Evolutionary conservation across 495 filamentous ascomycete species (phyloP).

Genomic region (Jackrogersella multiformis): DNA sequence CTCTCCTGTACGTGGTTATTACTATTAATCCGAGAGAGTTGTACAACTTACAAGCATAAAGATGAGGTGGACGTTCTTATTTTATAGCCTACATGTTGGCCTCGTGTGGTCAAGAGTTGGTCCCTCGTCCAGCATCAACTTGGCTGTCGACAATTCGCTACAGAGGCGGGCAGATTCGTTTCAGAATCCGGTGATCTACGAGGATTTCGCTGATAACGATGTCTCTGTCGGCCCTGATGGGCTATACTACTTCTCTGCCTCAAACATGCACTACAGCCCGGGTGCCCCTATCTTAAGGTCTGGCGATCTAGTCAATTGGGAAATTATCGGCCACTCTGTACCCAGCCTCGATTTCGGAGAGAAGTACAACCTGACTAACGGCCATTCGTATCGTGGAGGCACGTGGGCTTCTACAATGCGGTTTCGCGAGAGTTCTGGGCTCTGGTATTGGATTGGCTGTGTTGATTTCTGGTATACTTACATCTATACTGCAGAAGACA

Average conservation of each 20-base stretch:
- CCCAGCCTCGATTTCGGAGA: conserved; percentile 59
- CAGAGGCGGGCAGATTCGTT: conserved; percentile 29
- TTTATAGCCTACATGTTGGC: background rate
- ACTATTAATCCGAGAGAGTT: background rate
- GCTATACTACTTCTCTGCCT: conserved; percentile 62
- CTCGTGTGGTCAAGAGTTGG: background rate
- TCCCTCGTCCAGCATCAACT: background rate
- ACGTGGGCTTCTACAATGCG: conserved; percentile 65
- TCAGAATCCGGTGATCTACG: conserved; percentile 43
- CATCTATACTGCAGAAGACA: conserved; percentile 57
- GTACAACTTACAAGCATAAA: background rate
- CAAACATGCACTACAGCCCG: conserved; percentile 66
- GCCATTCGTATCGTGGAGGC: conserved; percentile 60
- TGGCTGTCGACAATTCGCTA: background rate
- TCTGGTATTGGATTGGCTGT: conserved; percentile 68
- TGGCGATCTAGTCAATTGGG: conserved; percentile 67
- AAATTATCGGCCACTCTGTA: conserved; percentile 62
- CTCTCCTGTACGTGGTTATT: no score
- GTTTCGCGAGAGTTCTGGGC: conserved; percentile 55
- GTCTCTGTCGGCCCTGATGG: conserved; percentile 41
- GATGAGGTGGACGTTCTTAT: background rate
- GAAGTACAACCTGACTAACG: conserved; percentile 58
- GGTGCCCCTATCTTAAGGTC: conserved; percentile 67
- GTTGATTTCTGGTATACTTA: conserved; percentile 57
- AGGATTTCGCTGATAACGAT: conserved; percentile 47